Evolutionary conservation across 805 yeast species (phyloP), one percentile per base, ranked within the genome.

Genomic region (Priceomyces carsonii): DNA sequence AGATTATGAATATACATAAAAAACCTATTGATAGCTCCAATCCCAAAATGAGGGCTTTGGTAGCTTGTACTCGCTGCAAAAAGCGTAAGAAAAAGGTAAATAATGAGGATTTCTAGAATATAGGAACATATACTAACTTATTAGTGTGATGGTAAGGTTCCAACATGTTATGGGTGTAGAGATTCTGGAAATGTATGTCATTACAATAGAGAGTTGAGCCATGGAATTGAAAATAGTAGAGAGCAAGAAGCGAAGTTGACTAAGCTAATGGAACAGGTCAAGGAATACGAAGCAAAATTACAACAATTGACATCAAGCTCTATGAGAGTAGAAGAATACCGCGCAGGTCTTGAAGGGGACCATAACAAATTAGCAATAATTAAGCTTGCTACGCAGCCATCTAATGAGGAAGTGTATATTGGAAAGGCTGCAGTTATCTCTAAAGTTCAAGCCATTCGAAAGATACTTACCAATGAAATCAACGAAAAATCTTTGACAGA

Each of bases 361-460:
- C 10, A 21, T 21, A 21, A 21, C 10, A 21, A 21, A 10, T 21
- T 21, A 21, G 24, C 24, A 21, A 21, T 21, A 21, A 21, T 21
- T 21, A 24, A 26, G 8, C 22, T 40, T 6, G 42, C 33, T 4
- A 9, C 28, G 21, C 33, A 40, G 25, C 44, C 44, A 2, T 17
- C 39, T 5, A 31, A 13, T 10, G 43, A 44, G n/a, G 42, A 43
- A 18, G 32, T 52, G 6, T 43, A 48, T 33, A 48, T 50, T 2
- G 55, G 55, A 8, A 40, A 45, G 18, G 36, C 54, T 2, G 55
- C 55, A 3, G 48, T 50, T 2, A 49, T 50, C 6, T 45, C 52
- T 13, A 50, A 50, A 39, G 55, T 50, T 10, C 51, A 50, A 18
- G 45, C 51, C 3, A 49, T 50, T n/a, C 37, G 47, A 29, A 47